Base-by-base conservation (phyloP, 495 filamentous ascomycete genomes). In the Tricharina praecox region DNA sequence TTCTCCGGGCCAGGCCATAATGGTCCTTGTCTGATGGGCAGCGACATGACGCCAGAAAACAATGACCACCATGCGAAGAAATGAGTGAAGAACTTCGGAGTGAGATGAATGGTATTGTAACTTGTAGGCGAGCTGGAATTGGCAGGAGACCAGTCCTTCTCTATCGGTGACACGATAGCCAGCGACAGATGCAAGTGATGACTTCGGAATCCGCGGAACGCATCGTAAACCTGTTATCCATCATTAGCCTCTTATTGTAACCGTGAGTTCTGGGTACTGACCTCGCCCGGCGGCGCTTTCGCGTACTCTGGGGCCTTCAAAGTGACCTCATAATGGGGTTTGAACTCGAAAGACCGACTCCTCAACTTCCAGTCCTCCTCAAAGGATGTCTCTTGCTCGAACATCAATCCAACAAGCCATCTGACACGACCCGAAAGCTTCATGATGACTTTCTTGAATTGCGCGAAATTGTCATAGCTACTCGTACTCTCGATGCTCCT, bases 51-150 rank as follows among this genome's bases (percentile, higher is more conserved):
- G 0, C 88, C 88, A 4, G 84, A 84, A 65, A 97, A 97, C 50
- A 96, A 74, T 9, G 81, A 82, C 88, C 86, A 96, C 90, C 90
- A 97, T 54, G 80, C 78, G 66, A 87, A 96, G 67, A 97, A 97
- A 57, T 96, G 90, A 1, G 86, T 93, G 61, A 97, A 97, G 70
- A 96, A 93, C 4, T 86, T 77, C 4, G 90, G 90, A 8, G 78
- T 86, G 37, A 96, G 69, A 62, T 97, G 92, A 3, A 93, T 81
- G 0, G 87, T 80, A 53, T 97, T 97, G 66, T 96, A 96, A 62
- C 85, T 94, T 45, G 71, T 72, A 8, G 85, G 87, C 9, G 81
- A 72, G 48, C 78, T 74, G 7, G 73, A 60, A 60, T 78, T 81
- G 2, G 81, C 71, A 8, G 79, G 72, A 15, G 73, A 70, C 88